Evolutionary conservation across 164 flowering plant genomes (phyloP), one percentile per base, ranked within the genome.

Genomic region (Magnolia changhungtana): DNA sequence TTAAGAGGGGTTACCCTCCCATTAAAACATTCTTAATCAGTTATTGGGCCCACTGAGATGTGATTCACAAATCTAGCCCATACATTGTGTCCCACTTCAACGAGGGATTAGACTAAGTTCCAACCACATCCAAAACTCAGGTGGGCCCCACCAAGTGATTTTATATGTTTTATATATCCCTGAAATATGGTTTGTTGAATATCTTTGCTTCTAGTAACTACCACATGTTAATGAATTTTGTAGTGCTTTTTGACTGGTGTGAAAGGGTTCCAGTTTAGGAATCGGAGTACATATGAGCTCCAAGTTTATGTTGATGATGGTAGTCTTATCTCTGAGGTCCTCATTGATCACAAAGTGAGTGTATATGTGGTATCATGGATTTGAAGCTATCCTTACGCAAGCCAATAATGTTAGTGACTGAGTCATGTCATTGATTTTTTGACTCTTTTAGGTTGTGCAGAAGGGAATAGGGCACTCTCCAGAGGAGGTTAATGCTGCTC

Each of bases 191-290:
- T 16, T 55, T 11, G 61, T 37, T 55, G 61, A 11, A 55, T 55
- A 55, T 55, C 61, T 55, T 55, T 55, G 9, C 67, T 64, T 64
- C 24, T 64, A 20, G 23, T 64, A 14, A 59, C 16, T 13, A n/a
- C 21, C 13, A 8, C 27, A 64, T 64, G 21, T 64, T 21, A 8
- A 7, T 20, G 24, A 64, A 61, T 51, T 83, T 77, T 87, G 88
- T 72, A 96, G 99, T 94, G 99, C 77, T 85, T 92, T 75, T 45
- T 92, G 89, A 92, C 97, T 58, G 98, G 94, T 74, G 95, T 94
- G 2, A 94, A 92, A 83, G 83, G 85, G 21, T 96, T 96, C 84
- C 90, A 83, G 50, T 94, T 82, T 76, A 91, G 86, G 83, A 73
- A 80, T 45, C 83, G 89, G 84, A 70, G 85, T 49, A 84, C 75